phyloP scores from a whole-genome alignment of 129 eudicot species.

The Kitagawia praeruptora region DNA sequence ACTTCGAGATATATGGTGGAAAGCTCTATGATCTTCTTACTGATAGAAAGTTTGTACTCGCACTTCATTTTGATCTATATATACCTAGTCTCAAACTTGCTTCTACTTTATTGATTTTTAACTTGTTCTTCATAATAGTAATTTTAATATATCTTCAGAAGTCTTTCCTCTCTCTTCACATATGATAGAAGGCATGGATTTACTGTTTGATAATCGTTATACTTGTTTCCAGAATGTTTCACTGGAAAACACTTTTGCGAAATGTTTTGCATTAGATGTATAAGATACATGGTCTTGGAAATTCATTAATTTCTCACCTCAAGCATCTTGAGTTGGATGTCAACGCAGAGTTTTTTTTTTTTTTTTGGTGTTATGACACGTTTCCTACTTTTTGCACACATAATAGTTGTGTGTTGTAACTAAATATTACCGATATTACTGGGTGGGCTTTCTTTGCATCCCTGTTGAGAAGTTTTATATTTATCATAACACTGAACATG shows the following conservation, averaged over 20 bases:
- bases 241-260: background rate
- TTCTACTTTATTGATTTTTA: background rate
- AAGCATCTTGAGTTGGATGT: background rate
- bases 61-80: background rate
- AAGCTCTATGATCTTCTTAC: slow-evolving; percentile 83
- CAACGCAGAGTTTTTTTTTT: background rate
- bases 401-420: background rate
- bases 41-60: slow-evolving; percentile 58
- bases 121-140: background rate
- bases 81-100: background rate
- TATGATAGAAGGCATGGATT: background rate
- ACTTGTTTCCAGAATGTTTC: background rate
- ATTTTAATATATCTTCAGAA: background rate
- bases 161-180: background rate
- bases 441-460: background rate
- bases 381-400: background rate
- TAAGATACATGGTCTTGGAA: background rate
- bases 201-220: background rate
- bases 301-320: background rate
- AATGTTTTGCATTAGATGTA: background rate
- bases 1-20: slow-evolving; percentile 93
- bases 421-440: background rate
- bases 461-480: background rate
- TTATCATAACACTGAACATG: background rate
- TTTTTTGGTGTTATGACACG: background rate